phyloP scores from a whole-genome alignment of 2,329 filamentous ascomycete genomes.

The Paramyrothecium sp. region DNA sequence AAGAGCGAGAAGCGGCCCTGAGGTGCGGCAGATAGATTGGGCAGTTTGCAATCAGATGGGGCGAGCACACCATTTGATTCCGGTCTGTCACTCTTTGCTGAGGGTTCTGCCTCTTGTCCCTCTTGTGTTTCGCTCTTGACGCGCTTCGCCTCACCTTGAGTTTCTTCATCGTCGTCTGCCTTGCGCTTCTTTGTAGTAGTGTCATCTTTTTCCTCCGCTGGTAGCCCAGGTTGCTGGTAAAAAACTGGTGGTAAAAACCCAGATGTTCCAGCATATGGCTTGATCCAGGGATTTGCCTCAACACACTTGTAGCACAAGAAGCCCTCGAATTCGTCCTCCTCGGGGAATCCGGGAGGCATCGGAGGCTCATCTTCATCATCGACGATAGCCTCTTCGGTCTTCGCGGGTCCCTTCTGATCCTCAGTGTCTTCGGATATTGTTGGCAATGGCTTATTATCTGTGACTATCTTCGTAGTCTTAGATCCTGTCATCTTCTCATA shows the following conservation, averaged over 20 bases:
- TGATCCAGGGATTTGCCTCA: conserved; percentile 86
- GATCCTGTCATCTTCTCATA: conserved; percentile 50
- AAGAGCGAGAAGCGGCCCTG: conserved; percentile 74
- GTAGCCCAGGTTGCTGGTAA: conserved; percentile 19
- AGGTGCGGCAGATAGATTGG: conserved; percentile 55
- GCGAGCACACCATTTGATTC: background rate
- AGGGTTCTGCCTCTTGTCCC: conserved; percentile 4
- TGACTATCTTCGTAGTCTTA: conserved; percentile 18
- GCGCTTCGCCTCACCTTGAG: conserved; percentile 46
- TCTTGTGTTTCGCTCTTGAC: conserved; percentile 39
- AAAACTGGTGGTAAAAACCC: conserved; percentile 80
- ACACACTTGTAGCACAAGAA: conserved; percentile 95
- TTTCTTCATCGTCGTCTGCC: conserved; percentile 49
- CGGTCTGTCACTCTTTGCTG: conserved; percentile 12
- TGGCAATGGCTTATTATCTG: conserved; percentile 30
- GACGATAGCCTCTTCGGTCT: conserved; percentile 23
- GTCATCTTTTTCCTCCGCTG: conserved; percentile 1
- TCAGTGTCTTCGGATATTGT: conserved; percentile 52
- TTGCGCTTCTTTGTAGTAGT: conserved; percentile 62
- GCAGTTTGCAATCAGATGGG: conserved; percentile 55
- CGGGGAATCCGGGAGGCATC: conserved; percentile 81
- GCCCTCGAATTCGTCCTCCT: conserved; percentile 84
- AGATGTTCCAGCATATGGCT: conserved; percentile 74
- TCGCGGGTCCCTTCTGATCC: conserved; percentile 17
- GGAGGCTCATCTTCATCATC: conserved; percentile 62